Evolutionary conservation across 768 basidiomycete species (phyloP), one percentile per base, ranked within the genome.

Genomic region (Mycena pura): DNA sequence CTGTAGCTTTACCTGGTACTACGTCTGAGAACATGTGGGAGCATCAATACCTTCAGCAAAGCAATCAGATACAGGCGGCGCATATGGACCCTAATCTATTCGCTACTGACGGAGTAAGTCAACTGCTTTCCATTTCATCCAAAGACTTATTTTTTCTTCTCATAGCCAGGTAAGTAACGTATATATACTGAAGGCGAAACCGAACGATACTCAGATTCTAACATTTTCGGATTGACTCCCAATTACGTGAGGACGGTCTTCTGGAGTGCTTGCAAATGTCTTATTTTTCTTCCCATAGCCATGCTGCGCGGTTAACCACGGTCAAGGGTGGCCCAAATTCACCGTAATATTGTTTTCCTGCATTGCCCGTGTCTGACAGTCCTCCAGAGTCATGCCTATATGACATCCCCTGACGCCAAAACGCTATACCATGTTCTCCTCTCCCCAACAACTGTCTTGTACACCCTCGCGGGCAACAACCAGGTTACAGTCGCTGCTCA

Each of bases 261-360:
- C 39, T 14, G 24, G 3, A 27, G 22, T 27, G 14, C 6, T 21
- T 25, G 45, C 17, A 36, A 19, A 57, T 25, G 22, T 32, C 46
- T 57, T 22, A 47, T 47, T 32, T 3, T 50, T 19, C 22, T n/a
- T n/a, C 40, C 19, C 22, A 6, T 45, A 62, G 54, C 62, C 62
- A 10, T 63, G 62, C 31, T 63, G 62, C n/a, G 32, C 62, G 2
- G 62, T 63, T 31, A 63, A 63, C 39, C 52, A 55, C n/a, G 62
- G 62, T 28, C 62, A 63, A 55, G 57, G 62, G n/a, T 59, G 57
- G 57, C 62, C 62, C 24, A 63, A 63, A 24, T 63, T 59, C 57
- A 63, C 59, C 28, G 62, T 63, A 21, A 11, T n/a, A 56, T 57
- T 6, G 6, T 24, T 10, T 21, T 10, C 6, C 7, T 3, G 32